phyloP scores from a whole-genome alignment of 345 rosid species.

The Xanthoceras sorbifolium region DNA sequence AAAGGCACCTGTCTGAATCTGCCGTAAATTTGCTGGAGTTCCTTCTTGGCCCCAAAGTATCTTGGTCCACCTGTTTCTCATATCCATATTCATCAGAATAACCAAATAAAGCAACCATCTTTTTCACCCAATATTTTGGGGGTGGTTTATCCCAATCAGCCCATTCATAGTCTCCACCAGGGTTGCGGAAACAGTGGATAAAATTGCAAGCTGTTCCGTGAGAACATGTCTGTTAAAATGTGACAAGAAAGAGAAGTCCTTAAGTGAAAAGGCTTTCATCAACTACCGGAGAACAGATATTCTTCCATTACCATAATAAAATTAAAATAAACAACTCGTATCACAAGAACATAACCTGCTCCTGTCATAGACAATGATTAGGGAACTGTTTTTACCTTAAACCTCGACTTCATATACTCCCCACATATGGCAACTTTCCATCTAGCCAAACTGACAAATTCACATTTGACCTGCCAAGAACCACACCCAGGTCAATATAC shows the following conservation, averaged over 20 bases:
- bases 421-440: constrained; percentile 99
- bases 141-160: constrained; percentile 95
- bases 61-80: constrained; percentile 44
- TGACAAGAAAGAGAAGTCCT: constrained; percentile 14
- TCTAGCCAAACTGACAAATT: constrained; percentile 78
- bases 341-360: constrained; percentile 1
- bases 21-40: constrained; percentile 35
- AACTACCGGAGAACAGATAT: not conserved
- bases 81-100: constrained; percentile 46
- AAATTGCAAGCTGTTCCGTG: constrained; percentile 94
- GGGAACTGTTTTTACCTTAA: constrained; percentile 48
- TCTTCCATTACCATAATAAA: not conserved
- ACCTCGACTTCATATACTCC: constrained; percentile 86
- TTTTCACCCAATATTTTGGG: constrained; percentile 81
- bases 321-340: not conserved
- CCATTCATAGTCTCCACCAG: constrained; percentile 99
- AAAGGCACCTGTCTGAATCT: constrained; percentile 44
- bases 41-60: constrained; percentile 29
- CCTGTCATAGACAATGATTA: not conserved
- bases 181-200: constrained; percentile 93
- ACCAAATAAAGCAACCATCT: constrained; percentile 89
- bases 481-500: not conserved
- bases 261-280: constrained; percentile 1
- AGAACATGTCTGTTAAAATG: constrained; percentile 73
- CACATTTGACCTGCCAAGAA: constrained; percentile 68